Percentiles rank a stretch among this genome's conserved stretches.
These are phyloP conservation scores for Aspergillus pseudoviridinutans DNA, from an alignment of 2,329 filamentous ascomycete species.

Conservation along the genomic window DNA sequence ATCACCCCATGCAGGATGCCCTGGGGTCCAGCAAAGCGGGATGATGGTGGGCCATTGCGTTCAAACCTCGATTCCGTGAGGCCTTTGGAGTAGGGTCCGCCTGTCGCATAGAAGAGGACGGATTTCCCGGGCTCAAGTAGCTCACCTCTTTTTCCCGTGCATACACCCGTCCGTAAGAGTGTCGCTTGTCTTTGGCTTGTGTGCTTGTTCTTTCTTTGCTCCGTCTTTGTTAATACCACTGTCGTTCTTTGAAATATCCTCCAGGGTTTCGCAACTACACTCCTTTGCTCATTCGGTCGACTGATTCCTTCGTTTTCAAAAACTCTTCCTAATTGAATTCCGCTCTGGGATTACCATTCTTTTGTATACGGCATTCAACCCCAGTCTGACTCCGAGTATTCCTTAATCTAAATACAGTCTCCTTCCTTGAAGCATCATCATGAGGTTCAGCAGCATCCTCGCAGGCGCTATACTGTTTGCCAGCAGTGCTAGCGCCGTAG, in stretches of 20 bases:
- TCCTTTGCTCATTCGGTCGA: background rate
- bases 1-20: constrained; percentile 3
- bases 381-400: background rate
- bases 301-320: background rate
- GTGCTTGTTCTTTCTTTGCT: background rate
- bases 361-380: background rate
- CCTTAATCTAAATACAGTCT: background rate
- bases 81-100: background rate
- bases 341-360: background rate
- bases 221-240: background rate
- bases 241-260: background rate
- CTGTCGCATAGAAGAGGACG: background rate
- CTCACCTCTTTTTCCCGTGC: background rate
- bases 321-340: background rate
- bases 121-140: background rate
- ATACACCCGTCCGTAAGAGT: background rate
- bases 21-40: constrained; percentile 3
- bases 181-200: background rate
- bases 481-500: constrained; percentile 47
- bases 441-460: constrained; percentile 49
- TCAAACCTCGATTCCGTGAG: constrained; percentile 2
- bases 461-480: constrained; percentile 49
- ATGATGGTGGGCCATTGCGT: background rate
- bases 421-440: constrained; percentile 30
- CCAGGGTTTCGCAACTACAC: background rate